These are phyloP conservation scores for Phaffia rhodozyma DNA, from an alignment of 1,284 basidiomycete genomes.

Conservation along the genomic window DNA sequence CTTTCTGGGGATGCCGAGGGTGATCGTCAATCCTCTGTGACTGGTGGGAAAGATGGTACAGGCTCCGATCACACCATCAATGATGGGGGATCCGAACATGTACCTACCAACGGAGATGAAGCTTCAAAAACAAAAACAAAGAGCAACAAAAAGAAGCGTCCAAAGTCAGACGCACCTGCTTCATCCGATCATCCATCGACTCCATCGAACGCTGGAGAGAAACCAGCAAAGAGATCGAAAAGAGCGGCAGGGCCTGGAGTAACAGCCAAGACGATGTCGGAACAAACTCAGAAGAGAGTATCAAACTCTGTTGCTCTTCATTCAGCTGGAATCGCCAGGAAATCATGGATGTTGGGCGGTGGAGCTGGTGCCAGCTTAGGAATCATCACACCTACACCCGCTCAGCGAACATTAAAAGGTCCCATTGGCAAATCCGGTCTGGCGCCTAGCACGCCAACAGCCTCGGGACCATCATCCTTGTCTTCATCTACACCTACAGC, in stretches of 20 bases:
- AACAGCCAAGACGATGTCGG: conserved; percentile 26
- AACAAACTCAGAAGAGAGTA: conserved; percentile 28
- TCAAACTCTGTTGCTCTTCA: conserved; percentile 28
- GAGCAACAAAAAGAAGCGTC: too few relatives aligned
- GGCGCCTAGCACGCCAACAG: background rate
- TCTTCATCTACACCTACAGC: conserved; percentile 1
- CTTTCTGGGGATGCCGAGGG: too few relatives aligned
- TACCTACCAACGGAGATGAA: too few relatives aligned
- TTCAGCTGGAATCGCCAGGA: conserved; percentile 25
- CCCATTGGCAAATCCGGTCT: background rate
- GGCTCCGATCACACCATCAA: too few relatives aligned
- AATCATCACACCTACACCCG: background rate
- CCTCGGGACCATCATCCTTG: background rate
- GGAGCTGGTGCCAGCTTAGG: background rate
- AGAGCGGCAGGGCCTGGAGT: conserved; percentile 7
- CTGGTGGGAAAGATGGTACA: too few relatives aligned
- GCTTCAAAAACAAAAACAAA: too few relatives aligned
- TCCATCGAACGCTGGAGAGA: conserved; percentile 18
- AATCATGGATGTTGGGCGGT: conserved; percentile 26
- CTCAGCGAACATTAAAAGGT: background rate
- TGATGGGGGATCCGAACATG: too few relatives aligned
- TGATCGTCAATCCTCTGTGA: too few relatives aligned
- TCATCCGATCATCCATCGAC: too few relatives aligned
- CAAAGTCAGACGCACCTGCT: too few relatives aligned
- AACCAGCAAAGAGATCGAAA: conserved; percentile 22